These are phyloP conservation scores for Trametopsis cervina DNA, from an alignment of 768 basidiomycete genomes.

Conservation along the genomic window DNA sequence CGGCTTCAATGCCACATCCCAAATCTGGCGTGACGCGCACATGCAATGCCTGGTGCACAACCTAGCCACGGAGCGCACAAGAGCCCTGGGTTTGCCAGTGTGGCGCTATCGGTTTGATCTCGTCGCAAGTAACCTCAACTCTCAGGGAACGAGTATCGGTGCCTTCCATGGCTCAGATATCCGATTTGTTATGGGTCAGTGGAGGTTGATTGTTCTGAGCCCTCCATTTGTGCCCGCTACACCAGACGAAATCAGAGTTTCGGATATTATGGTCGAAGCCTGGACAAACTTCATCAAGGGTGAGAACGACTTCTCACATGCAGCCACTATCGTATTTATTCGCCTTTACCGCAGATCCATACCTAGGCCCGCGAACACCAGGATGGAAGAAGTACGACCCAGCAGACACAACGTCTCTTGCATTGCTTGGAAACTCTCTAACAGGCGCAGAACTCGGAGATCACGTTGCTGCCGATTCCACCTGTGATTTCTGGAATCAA, in stretches of 20 bases:
- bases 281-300: conserved; percentile 26
- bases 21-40: conserved; percentile 22
- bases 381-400: conserved; percentile 21
- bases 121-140: conserved; percentile 20
- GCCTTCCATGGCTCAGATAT: conserved; percentile 22
- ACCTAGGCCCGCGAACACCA: conserved; percentile 16
- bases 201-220: conserved; percentile 10
- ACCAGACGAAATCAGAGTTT: conserved; percentile 18
- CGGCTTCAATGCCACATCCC: conserved; percentile 20
- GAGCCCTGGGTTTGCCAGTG: conserved; percentile 18
- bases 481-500: conserved; percentile 19
- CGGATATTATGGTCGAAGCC: conserved; percentile 22
- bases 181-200: conserved; percentile 22
- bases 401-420: conserved; percentile 16
- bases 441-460: conserved; percentile 18
- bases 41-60: conserved; percentile 21
- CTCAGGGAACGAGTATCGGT: conserved; percentile 16
- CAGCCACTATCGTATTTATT: no score
- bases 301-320: no score
- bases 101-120: conserved; percentile 22
- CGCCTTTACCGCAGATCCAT: conserved; percentile 15
- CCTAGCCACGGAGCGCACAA: conserved; percentile 17
- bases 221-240: conserved; percentile 20
- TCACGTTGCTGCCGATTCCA: conserved; percentile 14
- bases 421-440: conserved; percentile 17